Base-by-base conservation (phyloP, 306 rosid species). In the Alnus rubra region DNA sequence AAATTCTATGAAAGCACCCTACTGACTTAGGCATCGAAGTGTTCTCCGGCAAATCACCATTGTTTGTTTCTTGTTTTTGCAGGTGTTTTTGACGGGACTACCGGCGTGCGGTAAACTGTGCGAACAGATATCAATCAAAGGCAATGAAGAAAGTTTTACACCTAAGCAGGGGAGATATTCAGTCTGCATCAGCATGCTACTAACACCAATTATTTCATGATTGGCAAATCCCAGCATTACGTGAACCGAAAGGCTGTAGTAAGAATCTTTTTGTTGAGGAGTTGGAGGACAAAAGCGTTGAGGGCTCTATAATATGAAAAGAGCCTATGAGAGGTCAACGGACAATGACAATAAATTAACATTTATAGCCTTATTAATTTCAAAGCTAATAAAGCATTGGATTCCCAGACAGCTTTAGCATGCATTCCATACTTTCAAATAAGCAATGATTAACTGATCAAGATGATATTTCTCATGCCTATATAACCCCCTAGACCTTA, bases 401-500 rank as follows among this genome's bases (percentile, higher is more conserved):
- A 83, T 79, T 79, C 86, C 83, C 78, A 62, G 73, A 37, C 76
- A 58, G 9, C 62, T 82, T 56, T 73, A 58, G 49, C 44, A 56
- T 55, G 76, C 47, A 56, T 63, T 31, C 55, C 76, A 55, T 56
- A 37, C 44, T 78, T 78, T 82, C 79, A 82, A 82, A 74, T 16
- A 4, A n/a, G 44, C 31, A 35, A 82, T 82, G 51, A 78, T 78
- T 37, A 82, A 28, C 8, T 2, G 5, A 35, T 23, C 28, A 16
- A 62, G 9, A 44, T 73, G 44, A 74, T 9, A 67, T 28, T 56
- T 71, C 45, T 39, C 74, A 74, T 48, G 80, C 76, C 51, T 80
- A 56, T 55, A 11, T 68, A 49, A 74, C 39, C 47, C 69, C 67
- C 47, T 68, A 68, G 35, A 42, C 47, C 80, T 54, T 42, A 19